Evolutionary conservation across 495 filamentous ascomycete genomes (phyloP), one percentile per base, ranked within the genome.

Genomic region (Glarea lozoyensis): DNA sequence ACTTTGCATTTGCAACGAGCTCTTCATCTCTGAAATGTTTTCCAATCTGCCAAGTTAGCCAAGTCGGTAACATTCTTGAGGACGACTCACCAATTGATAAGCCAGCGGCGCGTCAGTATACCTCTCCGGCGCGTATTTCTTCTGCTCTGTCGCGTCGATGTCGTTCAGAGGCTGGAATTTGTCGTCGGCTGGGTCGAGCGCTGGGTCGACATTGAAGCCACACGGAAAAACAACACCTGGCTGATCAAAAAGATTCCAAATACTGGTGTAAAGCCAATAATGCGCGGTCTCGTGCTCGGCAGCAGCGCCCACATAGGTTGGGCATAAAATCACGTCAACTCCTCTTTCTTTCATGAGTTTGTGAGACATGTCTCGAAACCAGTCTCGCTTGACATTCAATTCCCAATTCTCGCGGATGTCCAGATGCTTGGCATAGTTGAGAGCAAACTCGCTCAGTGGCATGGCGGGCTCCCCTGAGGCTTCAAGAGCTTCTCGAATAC

Each of bases 321-420:
- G 45, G 30, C 46, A 44, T 5, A 45, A 24, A 10, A 43, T 49
- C 3, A 45, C 17, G 34, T 43, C 40, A 6, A 49, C 41, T 2
- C 40, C 36, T n/a, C 40, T 29, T 15, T 40, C 33, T 12, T 68
- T 63, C 6, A 65, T 54, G 2, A 40, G 34, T 3, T 42, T 49
- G 3, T 55, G 54, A 4, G 46, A 49, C 10, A 36, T 31, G 21
- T 27, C 39, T 9, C 45, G 30, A n/a, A 36, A 37, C n/a, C 20
- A 5, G 20, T 17, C 49, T 46, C 19, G 43, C 32, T 4, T 50
- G 46, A 16, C n/a, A 38, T 43, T 0, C 61, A 51, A 34, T 65
- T 70, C 76, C 76, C 75, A 75, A 11, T 64, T 60, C 54, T 64
- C 55, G 15, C 47, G 37, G 12, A 53, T 64, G 46, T 21, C 21